Evolutionary conservation across 768 basidiomycete genomes (phyloP), one percentile per base, ranked within the genome.

Genomic region (Lepiota venenata): DNA sequence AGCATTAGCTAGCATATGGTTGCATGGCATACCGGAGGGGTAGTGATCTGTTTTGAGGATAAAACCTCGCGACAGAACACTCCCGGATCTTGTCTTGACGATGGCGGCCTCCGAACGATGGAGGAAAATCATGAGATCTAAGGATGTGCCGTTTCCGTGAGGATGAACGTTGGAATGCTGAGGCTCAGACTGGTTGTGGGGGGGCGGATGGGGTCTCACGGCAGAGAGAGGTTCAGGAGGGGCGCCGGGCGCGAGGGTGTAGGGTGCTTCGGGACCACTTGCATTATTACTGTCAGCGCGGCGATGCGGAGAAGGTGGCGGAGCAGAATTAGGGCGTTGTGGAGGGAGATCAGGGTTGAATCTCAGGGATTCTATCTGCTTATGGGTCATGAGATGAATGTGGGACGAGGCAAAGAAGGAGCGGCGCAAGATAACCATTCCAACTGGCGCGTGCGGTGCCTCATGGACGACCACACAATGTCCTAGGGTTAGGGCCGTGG

Each of bases 21-120:
- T 53, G 36, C 55, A 38, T 21, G 6, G 62, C 66, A 59, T 56
- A 83, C 87, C 88, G 56, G 88, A 88, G 32, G 88, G 88, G 69
- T 91, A 87, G 66, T 87, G 78, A 71, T 97, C 95, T 15, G 93
- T 95, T 76, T 98, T 99, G 61, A 99, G 72, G 52, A 99, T 95
- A 67, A 94, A 92, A 0, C 93, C 91, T 58, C 93, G 73, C 3
- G 88, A 85, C 5, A 96, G 74, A 32, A 96, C 93, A 61, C 88
- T 91, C 15, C 93, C 93, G 0, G 78, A 75, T 55, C 93, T 78
- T 5, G 88, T 85, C 72, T 93, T 92, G 52, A 94, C 92, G 32
- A 94, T 78, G 1, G 85, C 84, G 1, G 84, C 74, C 47, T 80
- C 86, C 27, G 87, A 85, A 18, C 82, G 82, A 56, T 84, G 78